A percentile compares a stretch with the other conserved stretches of the same genome.
phyloP scores from a whole-genome alignment of 345 rosid species.

The Brassica cretica region DNA sequence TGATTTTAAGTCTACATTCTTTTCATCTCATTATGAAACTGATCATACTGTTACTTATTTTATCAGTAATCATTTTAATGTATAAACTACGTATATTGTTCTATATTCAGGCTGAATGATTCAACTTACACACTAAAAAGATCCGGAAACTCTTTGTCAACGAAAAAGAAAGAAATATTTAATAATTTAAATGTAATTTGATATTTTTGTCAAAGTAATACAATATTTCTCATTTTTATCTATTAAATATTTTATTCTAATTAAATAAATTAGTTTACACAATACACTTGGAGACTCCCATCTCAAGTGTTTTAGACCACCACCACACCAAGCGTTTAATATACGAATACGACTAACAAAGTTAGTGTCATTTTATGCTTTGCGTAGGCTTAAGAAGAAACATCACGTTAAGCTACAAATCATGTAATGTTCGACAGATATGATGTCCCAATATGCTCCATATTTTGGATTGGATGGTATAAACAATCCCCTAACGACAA shows the following conservation, averaged over 20 bases:
- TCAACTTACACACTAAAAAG: not conserved
- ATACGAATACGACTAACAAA: constrained; percentile 2
- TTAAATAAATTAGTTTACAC: not conserved
- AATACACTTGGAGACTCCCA: not conserved
- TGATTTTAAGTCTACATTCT: too few relatives aligned
- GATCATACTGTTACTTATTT: not conserved
- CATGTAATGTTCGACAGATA: not conserved
- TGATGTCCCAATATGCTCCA: not conserved
- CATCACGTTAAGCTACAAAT: constrained; percentile 27
- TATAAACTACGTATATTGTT: not conserved
- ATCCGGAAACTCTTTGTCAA: not conserved
- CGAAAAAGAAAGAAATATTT: not conserved
- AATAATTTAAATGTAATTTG: not conserved
- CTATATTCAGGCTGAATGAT: not conserved
- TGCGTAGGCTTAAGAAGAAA: constrained; percentile 30
- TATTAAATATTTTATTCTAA: not conserved
- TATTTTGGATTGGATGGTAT: constrained; percentile 13
- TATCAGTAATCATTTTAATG: not conserved
- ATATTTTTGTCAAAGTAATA: not conserved
- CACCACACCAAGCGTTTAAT: not conserved
- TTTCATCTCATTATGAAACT: not conserved
- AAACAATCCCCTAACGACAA: constrained; percentile 12
- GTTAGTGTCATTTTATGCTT: constrained; percentile 28
- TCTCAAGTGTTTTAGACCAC: not conserved
- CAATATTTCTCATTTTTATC: not conserved